Percentiles rank a stretch among this genome's conserved stretches.
phyloP scores from a whole-genome alignment of 2,329 filamentous ascomycete species.

The Monosporascus sp. region DNA sequence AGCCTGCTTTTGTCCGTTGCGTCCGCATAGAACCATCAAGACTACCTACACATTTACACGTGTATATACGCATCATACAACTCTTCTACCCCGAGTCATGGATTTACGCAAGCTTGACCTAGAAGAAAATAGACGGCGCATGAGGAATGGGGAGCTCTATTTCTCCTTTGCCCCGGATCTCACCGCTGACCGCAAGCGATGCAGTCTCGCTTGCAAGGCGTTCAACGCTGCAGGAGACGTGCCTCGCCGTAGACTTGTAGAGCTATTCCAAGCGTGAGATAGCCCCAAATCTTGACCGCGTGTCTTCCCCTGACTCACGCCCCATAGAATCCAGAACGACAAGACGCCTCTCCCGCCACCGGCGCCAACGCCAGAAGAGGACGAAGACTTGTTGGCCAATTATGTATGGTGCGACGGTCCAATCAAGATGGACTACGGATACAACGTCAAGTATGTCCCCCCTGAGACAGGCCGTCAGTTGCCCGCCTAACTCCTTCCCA shows the following conservation, averaged over 20 bases:
- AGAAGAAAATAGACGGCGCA: constrained; percentile 47
- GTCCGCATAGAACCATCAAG: no score
- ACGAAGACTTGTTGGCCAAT: constrained; percentile 58
- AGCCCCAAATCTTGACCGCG: not conserved
- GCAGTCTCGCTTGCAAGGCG: constrained; percentile 52
- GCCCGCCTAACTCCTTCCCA: constrained; percentile 4
- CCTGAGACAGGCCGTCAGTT: constrained; percentile 1
- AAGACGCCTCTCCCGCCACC: constrained; percentile 56
- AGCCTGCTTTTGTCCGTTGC: no score
- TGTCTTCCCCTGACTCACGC: constrained; percentile 1
- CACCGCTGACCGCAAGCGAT: constrained; percentile 56
- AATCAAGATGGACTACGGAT: constrained; percentile 71
- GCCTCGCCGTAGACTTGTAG: constrained; percentile 55
- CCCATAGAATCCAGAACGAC: constrained; percentile 56
- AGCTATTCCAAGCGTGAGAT: constrained; percentile 67
- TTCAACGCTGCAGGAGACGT: constrained; percentile 61
- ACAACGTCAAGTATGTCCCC: constrained; percentile 53
- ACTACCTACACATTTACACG: no score
- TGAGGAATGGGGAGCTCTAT: constrained; percentile 67
- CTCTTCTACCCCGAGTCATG: constrained; percentile 4
- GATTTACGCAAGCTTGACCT: constrained; percentile 29
- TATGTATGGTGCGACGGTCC: constrained; percentile 67
- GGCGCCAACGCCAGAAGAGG: constrained; percentile 52
- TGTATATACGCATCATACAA: not conserved
- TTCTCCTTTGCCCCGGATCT: constrained; percentile 67